These are phyloP conservation scores for Teunomyces funiuensis DNA, from an alignment of 805 yeast genomes.

Conservation along the genomic window DNA sequence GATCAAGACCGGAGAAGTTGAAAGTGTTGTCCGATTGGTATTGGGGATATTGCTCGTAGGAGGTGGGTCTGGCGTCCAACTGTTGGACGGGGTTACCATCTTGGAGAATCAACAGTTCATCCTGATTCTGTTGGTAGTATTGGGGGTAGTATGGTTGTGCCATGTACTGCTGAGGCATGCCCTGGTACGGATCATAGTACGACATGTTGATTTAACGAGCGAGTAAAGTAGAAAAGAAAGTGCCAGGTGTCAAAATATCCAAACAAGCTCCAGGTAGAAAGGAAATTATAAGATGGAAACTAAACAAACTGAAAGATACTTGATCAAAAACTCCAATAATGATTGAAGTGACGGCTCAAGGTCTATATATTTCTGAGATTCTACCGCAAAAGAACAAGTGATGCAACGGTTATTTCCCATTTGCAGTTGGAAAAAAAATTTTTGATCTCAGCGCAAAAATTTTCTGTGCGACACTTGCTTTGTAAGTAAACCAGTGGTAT, in stretches of 20 bases:
- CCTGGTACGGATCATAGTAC: constrained; percentile 43
- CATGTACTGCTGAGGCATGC: constrained; percentile 37
- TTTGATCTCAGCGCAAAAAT: constrained; percentile 6
- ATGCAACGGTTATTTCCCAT: constrained; percentile 5
- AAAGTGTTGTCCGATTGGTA: constrained; percentile 17
- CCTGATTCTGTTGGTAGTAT: constrained; percentile 18
- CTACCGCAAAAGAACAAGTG: constrained; percentile 3
- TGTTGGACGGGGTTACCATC: constrained; percentile 10
- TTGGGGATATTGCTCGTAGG: constrained; percentile 22
- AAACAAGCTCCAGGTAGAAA: not conserved
- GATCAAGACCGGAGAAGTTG: constrained; percentile 13
- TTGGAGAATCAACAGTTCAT: constrained; percentile 7
- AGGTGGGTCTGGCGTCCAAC: constrained; percentile 16
- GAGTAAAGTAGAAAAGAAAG: not conserved
- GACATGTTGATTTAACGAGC: constrained; percentile 27
- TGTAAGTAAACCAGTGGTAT: too few species aligned
- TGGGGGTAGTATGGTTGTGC: constrained; percentile 37
- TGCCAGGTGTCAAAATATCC: constrained; percentile 5
- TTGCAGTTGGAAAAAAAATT: not conserved
- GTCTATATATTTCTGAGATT: not conserved
- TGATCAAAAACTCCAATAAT: constrained; percentile 1
- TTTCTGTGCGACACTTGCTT: not conserved
- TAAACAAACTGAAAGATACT: constrained; percentile 3
- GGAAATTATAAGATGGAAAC: not conserved
- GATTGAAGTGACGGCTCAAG: not conserved